Evolutionary conservation across 768 basidiomycete genomes (phyloP).

Genomic region (Calocybe indica): DNA sequence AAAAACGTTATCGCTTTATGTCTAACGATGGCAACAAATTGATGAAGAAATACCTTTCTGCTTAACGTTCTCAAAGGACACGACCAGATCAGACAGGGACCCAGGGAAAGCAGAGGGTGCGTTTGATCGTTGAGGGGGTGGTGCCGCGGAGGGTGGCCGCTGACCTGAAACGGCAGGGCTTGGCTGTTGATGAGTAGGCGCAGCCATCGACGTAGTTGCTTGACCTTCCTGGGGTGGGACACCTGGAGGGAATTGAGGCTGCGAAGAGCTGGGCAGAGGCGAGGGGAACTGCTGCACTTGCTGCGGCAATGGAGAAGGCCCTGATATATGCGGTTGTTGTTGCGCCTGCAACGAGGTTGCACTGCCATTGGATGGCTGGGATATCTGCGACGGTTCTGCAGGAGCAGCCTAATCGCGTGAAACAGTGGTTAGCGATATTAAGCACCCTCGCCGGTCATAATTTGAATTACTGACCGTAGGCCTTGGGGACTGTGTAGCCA

Average conservation of each 20-base stretch:
- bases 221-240: conserved; percentile 48
- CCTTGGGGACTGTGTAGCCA: conserved; percentile 35
- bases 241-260: conserved; percentile 65
- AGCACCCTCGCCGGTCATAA: background rate
- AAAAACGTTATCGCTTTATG: background rate
- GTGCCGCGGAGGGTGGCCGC: conserved; percentile 48
- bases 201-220: conserved; percentile 14
- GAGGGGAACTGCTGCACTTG: conserved; percentile 32
- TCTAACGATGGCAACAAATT: background rate
- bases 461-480: conserved; percentile 28
- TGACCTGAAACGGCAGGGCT: conserved; percentile 33
- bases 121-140: conserved; percentile 32
- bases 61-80: conserved; percentile 93
- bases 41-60: conserved; percentile 69
- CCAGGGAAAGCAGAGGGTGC: conserved; percentile 62
- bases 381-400: conserved; percentile 30
- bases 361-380: conserved; percentile 22
- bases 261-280: conserved; percentile 38
- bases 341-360: conserved; percentile 12
- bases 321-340: conserved; percentile 21
- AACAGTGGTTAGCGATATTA: conserved; percentile 20
- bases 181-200: conserved; percentile 25
- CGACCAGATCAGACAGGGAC: conserved; percentile 86
- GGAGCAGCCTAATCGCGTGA: conserved; percentile 10
- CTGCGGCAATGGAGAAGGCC: conserved; percentile 36